phyloP scores from a whole-genome alignment of 1,284 basidiomycete species.

The Papiliotrema terrestris region DNA sequence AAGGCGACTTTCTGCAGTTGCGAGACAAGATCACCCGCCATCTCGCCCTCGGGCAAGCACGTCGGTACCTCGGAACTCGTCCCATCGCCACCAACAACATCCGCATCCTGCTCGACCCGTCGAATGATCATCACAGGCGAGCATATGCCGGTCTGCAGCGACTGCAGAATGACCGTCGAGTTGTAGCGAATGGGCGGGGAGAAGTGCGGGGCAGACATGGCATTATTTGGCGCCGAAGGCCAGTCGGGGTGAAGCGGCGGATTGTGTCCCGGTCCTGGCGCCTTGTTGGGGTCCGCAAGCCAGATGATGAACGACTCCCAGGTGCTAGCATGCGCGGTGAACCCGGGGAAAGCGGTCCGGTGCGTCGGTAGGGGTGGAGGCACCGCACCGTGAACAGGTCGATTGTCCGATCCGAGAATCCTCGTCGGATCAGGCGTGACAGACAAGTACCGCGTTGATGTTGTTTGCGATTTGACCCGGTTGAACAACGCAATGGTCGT shows the following conservation, averaged over 20 bases:
- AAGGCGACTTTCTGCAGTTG: slow-evolving; percentile 92
- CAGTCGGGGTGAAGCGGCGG: slow-evolving; percentile 59
- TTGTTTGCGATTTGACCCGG: slow-evolving; percentile 84
- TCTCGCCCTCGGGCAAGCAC: slow-evolving; percentile 70
- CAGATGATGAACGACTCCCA: slow-evolving; percentile 88
- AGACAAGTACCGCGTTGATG: slow-evolving; percentile 93
- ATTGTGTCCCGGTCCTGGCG: slow-evolving; percentile 69
- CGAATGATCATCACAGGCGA: slow-evolving; percentile 90
- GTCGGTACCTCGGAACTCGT: slow-evolving; percentile 20
- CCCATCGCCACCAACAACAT: slow-evolving; percentile 74
- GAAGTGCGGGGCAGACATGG: slow-evolving; percentile 57
- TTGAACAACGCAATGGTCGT: slow-evolving; percentile 94
- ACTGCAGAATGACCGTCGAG: slow-evolving; percentile 90
- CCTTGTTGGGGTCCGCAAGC: slow-evolving; percentile 62
- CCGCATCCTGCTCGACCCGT: slow-evolving; percentile 85
- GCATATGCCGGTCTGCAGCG: slow-evolving; percentile 86
- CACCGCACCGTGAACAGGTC: slow-evolving; percentile 67
- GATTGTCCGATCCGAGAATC: slow-evolving; percentile 85
- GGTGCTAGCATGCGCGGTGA: slow-evolving; percentile 50
- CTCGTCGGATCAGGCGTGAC: slow-evolving; percentile 85
- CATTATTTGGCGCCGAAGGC: slow-evolving; percentile 78
- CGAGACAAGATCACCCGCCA: slow-evolving; percentile 87
- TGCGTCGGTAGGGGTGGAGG: slow-evolving; percentile 12
- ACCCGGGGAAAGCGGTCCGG: slow-evolving; percentile 35
- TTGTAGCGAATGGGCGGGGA: slow-evolving; percentile 82